Percentiles rank a stretch among this genome's conserved stretches.
phyloP scores from a whole-genome alignment of 1,284 basidiomycete species.

The Ganoderma sp. region DNA sequence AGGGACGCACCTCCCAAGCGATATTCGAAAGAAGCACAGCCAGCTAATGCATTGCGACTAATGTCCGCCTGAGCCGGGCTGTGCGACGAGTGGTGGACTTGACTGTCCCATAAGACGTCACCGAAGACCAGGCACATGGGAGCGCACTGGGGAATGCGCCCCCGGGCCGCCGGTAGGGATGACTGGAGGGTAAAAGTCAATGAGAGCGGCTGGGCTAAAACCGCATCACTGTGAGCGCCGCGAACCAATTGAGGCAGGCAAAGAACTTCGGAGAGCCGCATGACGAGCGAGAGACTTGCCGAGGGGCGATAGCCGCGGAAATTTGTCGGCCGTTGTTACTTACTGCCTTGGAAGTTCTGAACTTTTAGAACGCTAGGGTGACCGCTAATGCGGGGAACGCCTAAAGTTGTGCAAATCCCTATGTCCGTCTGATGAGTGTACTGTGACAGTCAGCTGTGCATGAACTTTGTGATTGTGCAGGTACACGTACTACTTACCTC shows the following conservation, averaged over 20 bases:
- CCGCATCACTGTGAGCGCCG: neutral
- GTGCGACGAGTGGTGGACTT: neutral
- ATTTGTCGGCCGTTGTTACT: neutral
- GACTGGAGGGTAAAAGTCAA: slow-evolving; percentile 1
- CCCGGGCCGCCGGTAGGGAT: neutral
- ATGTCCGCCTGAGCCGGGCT: slow-evolving; percentile 13
- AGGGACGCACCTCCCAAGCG: neutral
- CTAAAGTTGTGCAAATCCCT: neutral
- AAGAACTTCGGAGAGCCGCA: neutral
- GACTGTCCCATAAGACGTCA: neutral
- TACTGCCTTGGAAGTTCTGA: neutral
- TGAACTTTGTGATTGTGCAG: neutral
- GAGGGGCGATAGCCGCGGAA: slow-evolving; percentile 1
- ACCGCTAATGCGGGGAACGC: neutral
- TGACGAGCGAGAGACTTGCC: neutral
- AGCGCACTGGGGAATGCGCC: neutral
- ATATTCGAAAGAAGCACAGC: neutral
- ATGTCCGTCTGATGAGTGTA: neutral
- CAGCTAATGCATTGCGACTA: slow-evolving; percentile 12
- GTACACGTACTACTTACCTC: neutral
- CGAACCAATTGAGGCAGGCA: neutral
- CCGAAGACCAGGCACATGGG: neutral
- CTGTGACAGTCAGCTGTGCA: neutral
- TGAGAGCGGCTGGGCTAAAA: neutral
- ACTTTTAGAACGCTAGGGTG: neutral